Percentiles rank a stretch among this genome's conserved stretches.
These are phyloP conservation scores for Oryza glumipatula DNA, from an alignment of 176 grass and related monocot species.

Conservation along the genomic window DNA sequence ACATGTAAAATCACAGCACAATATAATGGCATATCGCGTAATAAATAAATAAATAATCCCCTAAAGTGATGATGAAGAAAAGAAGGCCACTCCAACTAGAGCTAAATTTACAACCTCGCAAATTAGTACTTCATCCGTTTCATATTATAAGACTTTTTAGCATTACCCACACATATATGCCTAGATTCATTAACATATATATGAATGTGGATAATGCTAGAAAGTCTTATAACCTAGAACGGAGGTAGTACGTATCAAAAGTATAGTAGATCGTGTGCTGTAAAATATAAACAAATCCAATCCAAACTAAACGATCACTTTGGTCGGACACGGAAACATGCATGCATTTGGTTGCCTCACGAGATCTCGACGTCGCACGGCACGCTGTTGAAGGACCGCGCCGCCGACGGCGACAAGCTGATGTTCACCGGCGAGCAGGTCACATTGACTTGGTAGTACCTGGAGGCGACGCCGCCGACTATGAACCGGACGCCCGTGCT, in stretches of 20 bases:
- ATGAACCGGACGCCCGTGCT: slow-evolving; percentile 54
- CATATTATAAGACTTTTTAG: background rate
- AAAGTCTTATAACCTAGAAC: too few species aligned
- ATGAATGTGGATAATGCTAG: too few species aligned
- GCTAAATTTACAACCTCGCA: background rate
- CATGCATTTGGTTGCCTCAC: background rate
- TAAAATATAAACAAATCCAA: background rate
- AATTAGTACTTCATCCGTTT: background rate
- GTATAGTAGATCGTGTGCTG: background rate
- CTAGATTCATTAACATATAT: too few species aligned
- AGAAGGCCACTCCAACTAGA: background rate
- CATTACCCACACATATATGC: too few species aligned
- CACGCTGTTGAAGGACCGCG: slow-evolving; percentile 49
- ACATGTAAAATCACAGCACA: slow-evolving; percentile 11
- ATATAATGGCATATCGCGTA: background rate
- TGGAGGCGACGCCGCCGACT: slow-evolving; percentile 46
- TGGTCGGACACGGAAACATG: background rate
- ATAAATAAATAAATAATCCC: background rate
- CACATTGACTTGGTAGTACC: slow-evolving; percentile 48
- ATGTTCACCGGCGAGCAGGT: slow-evolving; percentile 72
- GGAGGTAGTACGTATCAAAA: too few species aligned
- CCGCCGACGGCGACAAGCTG: slow-evolving; percentile 46
- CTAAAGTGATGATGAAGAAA: background rate
- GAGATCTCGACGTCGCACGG: slow-evolving; percentile 59
- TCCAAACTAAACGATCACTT: background rate